Base-by-base conservation (phyloP, 441 rosid genomes). In the Erodium chrysanthum region DNA sequence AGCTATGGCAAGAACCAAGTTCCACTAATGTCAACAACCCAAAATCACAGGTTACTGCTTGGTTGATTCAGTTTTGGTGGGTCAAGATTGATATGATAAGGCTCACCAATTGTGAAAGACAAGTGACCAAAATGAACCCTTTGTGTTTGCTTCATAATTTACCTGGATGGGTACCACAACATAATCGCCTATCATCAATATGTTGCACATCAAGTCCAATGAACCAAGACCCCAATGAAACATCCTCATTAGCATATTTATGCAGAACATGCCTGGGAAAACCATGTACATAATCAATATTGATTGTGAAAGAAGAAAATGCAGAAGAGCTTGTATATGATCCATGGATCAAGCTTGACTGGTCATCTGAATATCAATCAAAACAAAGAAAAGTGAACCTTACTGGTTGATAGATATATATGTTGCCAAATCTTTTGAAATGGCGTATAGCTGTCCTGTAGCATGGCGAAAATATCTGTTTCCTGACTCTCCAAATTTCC, bases 101-200 rank as follows among this genome's bases (percentile, higher is more conserved):
- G 37, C 37, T 33, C 37, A 2, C 37, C 37, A 33, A 33, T 33
- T 33, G 37, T 2, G 37, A 7, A 33, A 33, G 37, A 33, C 37
- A 33, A 33, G 37, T 33, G 37, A 4, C 37, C 37, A 33, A 33
- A n/a, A n/a, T n/a, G 1, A n/a, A 11, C 17, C 0, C 5, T 11
- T 11, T 46, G n/a, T n/a, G 5, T 0, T 48, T 5, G 56, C 56
- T 48, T 48, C 61, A 54, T 54, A 54, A 54, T 18, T 54, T 83
- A 94, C 96, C 96, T 23, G 96, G 96, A 73, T 90, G 97, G n/a
- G 96, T 94, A 80, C 97, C 97, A 35, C 99, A 94, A 42, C 97
- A 94, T 31, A 94, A 77, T 79, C 99, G 85, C 68, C 97, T 80
- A 70, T 94, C 97, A 68, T 91, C 99, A 10, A 91, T 85, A 72